Evolutionary conservation across 2,329 filamentous ascomycete genomes (phyloP), one percentile per base, ranked within the genome.

Genomic region (Sphaceloma murrayae): DNA sequence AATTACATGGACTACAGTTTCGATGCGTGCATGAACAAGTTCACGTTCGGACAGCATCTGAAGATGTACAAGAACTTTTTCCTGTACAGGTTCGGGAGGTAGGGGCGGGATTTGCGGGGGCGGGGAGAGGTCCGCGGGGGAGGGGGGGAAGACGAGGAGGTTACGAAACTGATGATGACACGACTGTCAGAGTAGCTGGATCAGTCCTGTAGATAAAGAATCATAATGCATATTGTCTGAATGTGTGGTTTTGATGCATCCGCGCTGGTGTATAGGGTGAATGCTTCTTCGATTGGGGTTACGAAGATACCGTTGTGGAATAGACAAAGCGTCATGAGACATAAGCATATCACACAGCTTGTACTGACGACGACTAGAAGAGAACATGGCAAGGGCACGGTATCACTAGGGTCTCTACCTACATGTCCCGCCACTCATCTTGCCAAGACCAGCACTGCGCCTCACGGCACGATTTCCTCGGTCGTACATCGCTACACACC

Each of bases 1-100:
- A 75, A 77, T 53, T 77, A 70, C 52, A 77, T 78, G 74, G 74
- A 78, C 56, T 76, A 77, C 54, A 69, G 66, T 3, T 67, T 62
- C 6, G 74, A 77, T 62, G 65, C 62, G 14, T 77, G 73, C 49
- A 75, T 76, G 55, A 63, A 63, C 49, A 62, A 57, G 1, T 77
- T 77, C 49, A 74, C 72, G 4, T 53, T 59, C 1, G 60, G 63
- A 29, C 73, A 77, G 62, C 59, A 64, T 13, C 54, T 61, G 46
- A 58, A 73, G 43, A 75, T 77, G 66, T 60, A 65, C 50, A 67
- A 57, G 51, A 67, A 76, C 62, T 77, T 68, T 67, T 58, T 53
- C 22, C 60, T 66, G 51, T 68, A 64, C 53, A 54, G 66, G 45
- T 46, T 55, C 40, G 62, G 59, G 9, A 26, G 24, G 14, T 40